Percentiles rank a stretch among this genome's conserved stretches.
These are phyloP conservation scores for Penicillium pancosmium DNA, from an alignment of 495 filamentous ascomycete species.

Conservation along the genomic window DNA sequence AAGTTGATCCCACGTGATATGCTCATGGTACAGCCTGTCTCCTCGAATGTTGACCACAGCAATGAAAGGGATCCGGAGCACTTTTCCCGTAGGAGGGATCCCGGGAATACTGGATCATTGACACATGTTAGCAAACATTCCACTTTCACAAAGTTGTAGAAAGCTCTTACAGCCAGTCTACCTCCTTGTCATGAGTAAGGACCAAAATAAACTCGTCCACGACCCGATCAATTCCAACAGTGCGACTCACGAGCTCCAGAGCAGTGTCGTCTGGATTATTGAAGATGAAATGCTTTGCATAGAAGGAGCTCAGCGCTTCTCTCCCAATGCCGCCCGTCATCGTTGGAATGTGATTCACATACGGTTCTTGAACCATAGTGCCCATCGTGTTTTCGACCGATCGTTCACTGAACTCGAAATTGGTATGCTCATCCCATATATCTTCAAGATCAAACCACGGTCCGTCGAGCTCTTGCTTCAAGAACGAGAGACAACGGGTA, in stretches of 20 bases:
- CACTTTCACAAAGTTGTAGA: background rate
- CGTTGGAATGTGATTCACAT: constrained; percentile 56
- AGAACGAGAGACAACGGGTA: constrained; percentile 22
- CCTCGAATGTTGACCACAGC: constrained; percentile 72
- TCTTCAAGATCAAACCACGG: constrained; percentile 56
- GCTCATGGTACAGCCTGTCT: constrained; percentile 72
- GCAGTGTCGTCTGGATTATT: constrained; percentile 60
- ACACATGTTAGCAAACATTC: background rate
- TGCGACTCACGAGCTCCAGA: constrained; percentile 68
- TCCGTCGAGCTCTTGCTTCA: constrained; percentile 24
- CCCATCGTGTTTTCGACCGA: constrained; percentile 39
- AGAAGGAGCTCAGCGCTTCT: constrained; percentile 61
- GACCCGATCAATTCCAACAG: constrained; percentile 55
- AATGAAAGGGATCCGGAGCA: constrained; percentile 66
- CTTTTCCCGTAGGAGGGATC: constrained; percentile 63
- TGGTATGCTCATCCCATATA: constrained; percentile 55
- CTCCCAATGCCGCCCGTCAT: constrained; percentile 64
- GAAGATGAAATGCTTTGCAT: constrained; percentile 68
- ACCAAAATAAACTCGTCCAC: constrained; percentile 55
- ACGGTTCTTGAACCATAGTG: constrained; percentile 53
- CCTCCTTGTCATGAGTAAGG: constrained; percentile 64
- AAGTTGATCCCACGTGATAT: constrained; percentile 81
- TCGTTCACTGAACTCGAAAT: constrained; percentile 29
- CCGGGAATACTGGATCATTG: constrained; percentile 54
- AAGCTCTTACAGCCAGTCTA: constrained; percentile 64